Evolutionary conservation across 176 grass and related monocot species (phyloP).

Genomic region (Juncus effusus): DNA sequence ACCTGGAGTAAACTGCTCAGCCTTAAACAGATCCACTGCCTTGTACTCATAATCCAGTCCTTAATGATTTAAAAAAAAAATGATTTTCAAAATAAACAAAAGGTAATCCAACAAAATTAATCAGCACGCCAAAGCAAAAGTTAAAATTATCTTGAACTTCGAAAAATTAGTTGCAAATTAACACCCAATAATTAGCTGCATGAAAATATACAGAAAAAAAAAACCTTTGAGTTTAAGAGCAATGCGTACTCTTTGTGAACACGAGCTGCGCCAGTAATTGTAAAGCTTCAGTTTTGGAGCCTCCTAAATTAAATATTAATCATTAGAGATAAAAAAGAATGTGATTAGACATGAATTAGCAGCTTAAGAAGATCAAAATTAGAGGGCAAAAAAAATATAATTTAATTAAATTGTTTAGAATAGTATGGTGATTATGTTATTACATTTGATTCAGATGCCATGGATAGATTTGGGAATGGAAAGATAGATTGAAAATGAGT

Average conservation of each 20-base stretch:
- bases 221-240: constrained; percentile 86
- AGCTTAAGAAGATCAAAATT: not conserved
- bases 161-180: not conserved
- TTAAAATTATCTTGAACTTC: not conserved
- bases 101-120: not conserved
- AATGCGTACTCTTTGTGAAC: constrained; percentile 66
- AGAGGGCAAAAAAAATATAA: not conserved
- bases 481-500: not conserved
- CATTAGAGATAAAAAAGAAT: not conserved
- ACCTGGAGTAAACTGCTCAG: constrained; percentile 47
- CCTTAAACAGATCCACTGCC: constrained; percentile 43
- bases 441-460: constrained; percentile 23
- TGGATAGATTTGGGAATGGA: constrained; percentile 6
- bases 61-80: constrained; percentile 32
- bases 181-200: not conserved
- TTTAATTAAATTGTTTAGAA: not conserved
- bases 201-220: not conserved
- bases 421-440: not conserved
- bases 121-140: not conserved
- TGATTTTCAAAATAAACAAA: constrained; percentile 20
- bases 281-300: constrained; percentile 52
- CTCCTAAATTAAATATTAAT: constrained; percentile 24
- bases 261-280: constrained; percentile 65
- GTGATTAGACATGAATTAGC: not conserved
- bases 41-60: constrained; percentile 89